These are phyloP conservation scores for Allantophomopsis cytisporea DNA, from an alignment of 2,329 filamentous ascomycete species.

Conservation along the genomic window DNA sequence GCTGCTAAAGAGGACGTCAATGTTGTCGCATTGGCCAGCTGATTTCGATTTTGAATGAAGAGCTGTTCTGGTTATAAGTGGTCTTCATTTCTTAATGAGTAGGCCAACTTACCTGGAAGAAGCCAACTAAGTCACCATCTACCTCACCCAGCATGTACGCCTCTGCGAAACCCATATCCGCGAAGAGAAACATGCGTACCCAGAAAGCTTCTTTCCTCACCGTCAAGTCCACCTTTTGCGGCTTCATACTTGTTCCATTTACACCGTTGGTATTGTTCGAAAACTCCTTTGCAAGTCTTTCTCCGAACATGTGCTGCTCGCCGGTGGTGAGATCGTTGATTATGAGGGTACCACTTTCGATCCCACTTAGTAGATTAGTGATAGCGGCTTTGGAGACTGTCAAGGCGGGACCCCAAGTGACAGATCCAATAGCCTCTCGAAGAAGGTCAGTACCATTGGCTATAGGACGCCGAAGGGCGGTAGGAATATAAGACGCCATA, in stretches of 20 bases:
- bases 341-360: constrained; percentile 32
- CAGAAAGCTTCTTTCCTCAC: constrained; percentile 57
- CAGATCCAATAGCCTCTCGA: constrained; percentile 26
- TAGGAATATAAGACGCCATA: constrained; percentile 23
- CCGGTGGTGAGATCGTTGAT: constrained; percentile 31
- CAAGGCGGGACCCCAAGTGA: constrained; percentile 33
- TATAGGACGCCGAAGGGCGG: constrained; percentile 23
- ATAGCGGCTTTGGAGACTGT: constrained; percentile 31
- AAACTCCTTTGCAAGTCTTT: constrained; percentile 26
- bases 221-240: constrained; percentile 36
- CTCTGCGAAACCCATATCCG: constrained; percentile 64
- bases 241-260: constrained; percentile 24
- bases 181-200: constrained; percentile 54
- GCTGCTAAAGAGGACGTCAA: constrained; percentile 43
- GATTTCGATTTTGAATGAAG: constrained; percentile 55
- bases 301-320: constrained; percentile 27
- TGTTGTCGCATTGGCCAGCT: constrained; percentile 50
- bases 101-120: constrained; percentile 43
- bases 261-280: constrained; percentile 21
- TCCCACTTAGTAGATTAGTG: constrained; percentile 28
- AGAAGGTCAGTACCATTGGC: constrained; percentile 24
- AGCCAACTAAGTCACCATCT: constrained; percentile 47
- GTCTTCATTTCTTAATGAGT: neutral
- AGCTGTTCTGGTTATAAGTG: constrained; percentile 29
- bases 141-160: constrained; percentile 63